phyloP scores from a whole-genome alignment of 768 basidiomycete genomes.

The Pleurotus djamor region DNA sequence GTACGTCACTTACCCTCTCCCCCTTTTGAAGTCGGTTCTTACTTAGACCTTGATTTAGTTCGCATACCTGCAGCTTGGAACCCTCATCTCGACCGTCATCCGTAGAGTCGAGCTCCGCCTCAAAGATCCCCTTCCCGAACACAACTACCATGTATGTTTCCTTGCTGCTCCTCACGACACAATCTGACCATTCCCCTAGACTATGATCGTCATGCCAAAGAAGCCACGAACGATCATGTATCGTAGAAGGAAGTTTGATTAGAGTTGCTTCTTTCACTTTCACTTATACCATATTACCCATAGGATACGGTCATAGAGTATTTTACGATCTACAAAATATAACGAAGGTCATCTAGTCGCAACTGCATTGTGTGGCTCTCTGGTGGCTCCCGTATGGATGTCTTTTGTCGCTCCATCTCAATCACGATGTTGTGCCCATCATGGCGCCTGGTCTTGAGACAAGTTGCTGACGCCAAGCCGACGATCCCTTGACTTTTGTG shows the following conservation, averaged over 20 bases:
- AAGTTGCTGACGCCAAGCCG: no score
- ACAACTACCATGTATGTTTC: conserved; percentile 85
- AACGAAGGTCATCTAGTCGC: not conserved
- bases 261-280: not conserved
- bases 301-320: not conserved
- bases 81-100: conserved; percentile 76
- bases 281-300: conserved; percentile 1
- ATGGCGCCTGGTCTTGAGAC: no score
- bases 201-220: conserved; percentile 92
- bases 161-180: not conserved
- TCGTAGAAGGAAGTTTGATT: conserved; percentile 61
- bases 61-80: conserved; percentile 91
- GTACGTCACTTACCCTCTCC: conserved; percentile 28
- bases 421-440: no score
- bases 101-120: conserved; percentile 75
- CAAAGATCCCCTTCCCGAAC: conserved; percentile 64
- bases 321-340: not conserved
- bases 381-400: no score
- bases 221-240: conserved; percentile 62
- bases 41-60: conserved; percentile 46
- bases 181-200: conserved; percentile 40
- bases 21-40: not conserved
- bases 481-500: no score
- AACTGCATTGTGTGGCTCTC: no score
- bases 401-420: no score